Evolutionary conservation across 2,329 filamentous ascomycete species (phyloP).

Genomic region (Colletotrichum tropicicola): DNA sequence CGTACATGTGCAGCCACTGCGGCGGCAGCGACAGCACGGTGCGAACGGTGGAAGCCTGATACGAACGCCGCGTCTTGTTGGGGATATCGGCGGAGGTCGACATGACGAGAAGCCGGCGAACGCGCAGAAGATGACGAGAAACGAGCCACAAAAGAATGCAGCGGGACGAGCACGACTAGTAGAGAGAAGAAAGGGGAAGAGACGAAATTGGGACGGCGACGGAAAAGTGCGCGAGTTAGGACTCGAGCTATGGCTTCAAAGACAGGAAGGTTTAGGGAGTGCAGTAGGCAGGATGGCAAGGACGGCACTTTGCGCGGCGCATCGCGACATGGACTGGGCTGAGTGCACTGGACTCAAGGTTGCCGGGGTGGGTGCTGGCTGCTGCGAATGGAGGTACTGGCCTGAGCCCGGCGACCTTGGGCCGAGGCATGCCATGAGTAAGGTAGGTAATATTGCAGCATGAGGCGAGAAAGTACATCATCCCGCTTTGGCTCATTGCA

Average conservation of each 20-base stretch:
- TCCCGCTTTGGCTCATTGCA: background rate
- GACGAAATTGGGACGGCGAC: background rate
- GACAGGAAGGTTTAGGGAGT: background rate
- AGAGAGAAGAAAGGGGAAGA: background rate
- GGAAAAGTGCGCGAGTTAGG: background rate
- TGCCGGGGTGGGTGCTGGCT: too few species aligned
- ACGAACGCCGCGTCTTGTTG: constrained; percentile 25
- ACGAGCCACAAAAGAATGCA: background rate
- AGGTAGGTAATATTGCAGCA: constrained; percentile 1
- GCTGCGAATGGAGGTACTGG: too few species aligned
- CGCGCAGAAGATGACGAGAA: background rate
- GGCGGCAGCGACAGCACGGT: constrained; percentile 65
- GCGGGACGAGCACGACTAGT: background rate
- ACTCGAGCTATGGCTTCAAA: background rate
- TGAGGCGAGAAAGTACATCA: constrained; percentile 11
- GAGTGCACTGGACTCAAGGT: background rate
- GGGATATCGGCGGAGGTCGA: constrained; percentile 29
- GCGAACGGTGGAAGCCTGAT: constrained; percentile 23
- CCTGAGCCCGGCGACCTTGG: background rate
- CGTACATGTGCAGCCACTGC: constrained; percentile 77
- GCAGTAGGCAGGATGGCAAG: background rate
- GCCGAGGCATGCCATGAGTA: constrained; percentile 2
- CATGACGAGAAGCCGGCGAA: constrained; percentile 11
- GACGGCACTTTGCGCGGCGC: constrained; percentile 1
- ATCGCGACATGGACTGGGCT: constrained; percentile 13